These are phyloP conservation scores for Fusarium sublunatum DNA, from an alignment of 2,329 filamentous ascomycete genomes.

Conservation along the genomic window DNA sequence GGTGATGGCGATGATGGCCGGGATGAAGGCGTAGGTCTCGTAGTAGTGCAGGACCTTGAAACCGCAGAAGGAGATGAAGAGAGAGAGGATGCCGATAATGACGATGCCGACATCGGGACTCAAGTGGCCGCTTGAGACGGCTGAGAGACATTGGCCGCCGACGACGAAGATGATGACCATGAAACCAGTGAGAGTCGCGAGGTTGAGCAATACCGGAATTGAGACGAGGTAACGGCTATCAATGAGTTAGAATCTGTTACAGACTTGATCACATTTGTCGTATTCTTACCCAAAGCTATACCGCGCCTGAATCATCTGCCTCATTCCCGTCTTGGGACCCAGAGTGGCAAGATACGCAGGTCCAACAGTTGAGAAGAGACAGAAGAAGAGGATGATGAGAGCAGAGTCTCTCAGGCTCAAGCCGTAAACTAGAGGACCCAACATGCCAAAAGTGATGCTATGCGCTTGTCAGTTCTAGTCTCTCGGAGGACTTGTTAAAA, in stretches of 20 bases:
- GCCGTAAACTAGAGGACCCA: slow-evolving; percentile 66
- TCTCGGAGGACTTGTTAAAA: background rate
- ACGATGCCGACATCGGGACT: slow-evolving; percentile 69
- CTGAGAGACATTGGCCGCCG: slow-evolving; percentile 68
- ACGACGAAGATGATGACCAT: slow-evolving; percentile 70
- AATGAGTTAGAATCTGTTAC: background rate
- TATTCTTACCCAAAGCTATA: slow-evolving; percentile 68
- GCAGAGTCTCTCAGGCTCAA: slow-evolving; percentile 66
- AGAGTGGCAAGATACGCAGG: slow-evolving; percentile 68
- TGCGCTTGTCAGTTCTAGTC: slow-evolving; percentile 7
- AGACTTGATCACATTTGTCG: background rate
- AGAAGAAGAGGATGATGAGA: slow-evolving; percentile 73
- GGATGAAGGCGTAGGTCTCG: slow-evolving; percentile 68
- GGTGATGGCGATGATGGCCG: slow-evolving; percentile 64
- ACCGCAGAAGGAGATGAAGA: slow-evolving; percentile 72
- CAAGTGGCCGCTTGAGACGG: slow-evolving; percentile 61
- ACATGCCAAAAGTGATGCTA: slow-evolving; percentile 72
- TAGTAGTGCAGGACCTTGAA: slow-evolving; percentile 68
- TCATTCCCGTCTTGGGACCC: slow-evolving; percentile 71
- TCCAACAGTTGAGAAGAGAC: slow-evolving; percentile 62
- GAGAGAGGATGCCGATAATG: slow-evolving; percentile 66
- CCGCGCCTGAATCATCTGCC: slow-evolving; percentile 73
- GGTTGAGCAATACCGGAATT: slow-evolving; percentile 70
- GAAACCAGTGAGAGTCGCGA: slow-evolving; percentile 72
- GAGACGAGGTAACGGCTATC: slow-evolving; percentile 66